Percentiles rank a stretch among this genome's conserved stretches.
These are phyloP conservation scores for Eucalyptus erythrocorys DNA, from an alignment of 345 rosid species.

Conservation along the genomic window DNA sequence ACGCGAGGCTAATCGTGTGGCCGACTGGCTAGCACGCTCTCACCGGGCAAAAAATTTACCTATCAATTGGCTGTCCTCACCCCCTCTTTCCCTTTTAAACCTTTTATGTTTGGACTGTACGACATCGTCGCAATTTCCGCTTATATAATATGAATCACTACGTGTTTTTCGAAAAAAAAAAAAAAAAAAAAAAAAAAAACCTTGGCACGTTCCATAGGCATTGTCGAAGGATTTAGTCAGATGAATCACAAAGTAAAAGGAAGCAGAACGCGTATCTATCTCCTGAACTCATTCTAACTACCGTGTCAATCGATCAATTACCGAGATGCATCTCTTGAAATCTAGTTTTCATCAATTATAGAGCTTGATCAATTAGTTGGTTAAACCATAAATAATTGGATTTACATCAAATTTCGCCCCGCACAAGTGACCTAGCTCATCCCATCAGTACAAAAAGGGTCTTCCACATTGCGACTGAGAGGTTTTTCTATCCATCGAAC, in stretches of 20 bases:
- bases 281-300: neutral
- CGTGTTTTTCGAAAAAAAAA: too few relatives aligned
- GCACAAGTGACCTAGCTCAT: neutral
- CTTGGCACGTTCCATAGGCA: neutral
- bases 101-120: too few relatives aligned
- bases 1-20: too few relatives aligned
- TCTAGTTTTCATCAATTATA: neutral
- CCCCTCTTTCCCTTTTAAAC: too few relatives aligned
- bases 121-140: too few relatives aligned
- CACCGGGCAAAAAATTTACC: too few relatives aligned
- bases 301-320: rapidly evolving
- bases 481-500: neutral
- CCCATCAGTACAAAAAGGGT: neutral
- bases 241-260: neutral
- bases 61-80: too few relatives aligned
- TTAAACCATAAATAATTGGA: neutral
- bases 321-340: neutral
- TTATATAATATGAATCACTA: too few relatives aligned
- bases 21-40: too few relatives aligned
- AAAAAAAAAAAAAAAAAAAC: too few relatives aligned
- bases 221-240: neutral
- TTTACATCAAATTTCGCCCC: neutral
- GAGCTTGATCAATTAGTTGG: neutral
- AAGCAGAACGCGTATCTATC: neutral
- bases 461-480: neutral